Conservation (phyloP, 139 green algal species). For the Tetradesmus obliquus region DNA sequence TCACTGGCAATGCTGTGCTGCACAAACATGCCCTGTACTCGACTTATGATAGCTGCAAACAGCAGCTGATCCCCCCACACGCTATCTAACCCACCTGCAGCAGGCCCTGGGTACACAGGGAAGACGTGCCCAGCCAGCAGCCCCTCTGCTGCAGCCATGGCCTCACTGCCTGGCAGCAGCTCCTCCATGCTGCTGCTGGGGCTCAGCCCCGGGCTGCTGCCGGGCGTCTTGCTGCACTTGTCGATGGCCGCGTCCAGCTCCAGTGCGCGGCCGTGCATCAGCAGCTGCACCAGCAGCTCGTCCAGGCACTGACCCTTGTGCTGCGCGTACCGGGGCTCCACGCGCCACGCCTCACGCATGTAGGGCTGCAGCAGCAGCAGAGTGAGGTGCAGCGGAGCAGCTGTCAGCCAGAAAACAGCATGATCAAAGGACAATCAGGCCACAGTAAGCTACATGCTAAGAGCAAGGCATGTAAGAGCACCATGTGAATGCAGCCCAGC, state of each 20-base stretch:
- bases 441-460: not conserved
- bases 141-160: not conserved
- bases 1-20: too few relatives aligned
- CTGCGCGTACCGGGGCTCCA: not conserved
- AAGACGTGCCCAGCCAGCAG: slow-evolving; percentile 28
- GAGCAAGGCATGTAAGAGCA: not conserved
- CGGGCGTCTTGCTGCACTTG: not conserved
- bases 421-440: not conserved
- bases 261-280: not conserved
- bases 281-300: slow-evolving; percentile 31
- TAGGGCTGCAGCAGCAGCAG: slow-evolving; percentile 51
- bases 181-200: not conserved
- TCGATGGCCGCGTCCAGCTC: slow-evolving; percentile 13
- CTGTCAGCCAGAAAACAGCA: not conserved
- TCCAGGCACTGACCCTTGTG: slow-evolving; percentile 38
- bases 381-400: not conserved
- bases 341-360: slow-evolving; percentile 69
- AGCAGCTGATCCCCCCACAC: too few relatives aligned
- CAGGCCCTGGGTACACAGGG: slow-evolving; percentile 34
- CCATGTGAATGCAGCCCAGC: not conserved
- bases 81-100: not conserved
- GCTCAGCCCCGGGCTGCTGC: not conserved
- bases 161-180: not conserved
- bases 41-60: not conserved
- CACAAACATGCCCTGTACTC: too few relatives aligned